Base-by-base conservation (phyloP, 1,284 basidiomycete genomes). In the Cutaneotrichosporon arboriforme region DNA sequence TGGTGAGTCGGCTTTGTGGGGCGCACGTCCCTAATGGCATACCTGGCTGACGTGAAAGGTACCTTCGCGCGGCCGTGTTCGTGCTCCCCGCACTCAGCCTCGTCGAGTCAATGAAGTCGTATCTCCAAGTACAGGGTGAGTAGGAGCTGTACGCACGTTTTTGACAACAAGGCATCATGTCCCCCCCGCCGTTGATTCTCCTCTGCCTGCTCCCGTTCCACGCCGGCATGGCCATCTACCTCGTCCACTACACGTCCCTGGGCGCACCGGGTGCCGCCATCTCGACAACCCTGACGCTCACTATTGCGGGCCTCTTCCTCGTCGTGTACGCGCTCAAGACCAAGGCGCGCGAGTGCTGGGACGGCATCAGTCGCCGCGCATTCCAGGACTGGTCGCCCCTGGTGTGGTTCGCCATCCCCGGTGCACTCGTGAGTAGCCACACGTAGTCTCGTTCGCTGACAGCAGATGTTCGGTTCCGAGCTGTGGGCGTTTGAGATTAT, bases 401-500 rank as follows among this genome's bases (percentile, higher is more conserved):
- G 35, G 36, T 60, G 8, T 48, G 53, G 51, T 55, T 67, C 10
- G 59, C 62, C 40, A 48, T 65, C 3, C 65, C 65, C 2, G 62
- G 60, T 22, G 57, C 60, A 1, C 44, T 64, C 13, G 62, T 61
- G 44, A 48, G 62, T 14, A 14, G 10, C n/a, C 10, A 3, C 22
- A 26, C 18, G 8, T 7, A n/a, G n/a, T n/a, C n/a, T n/a, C n/a
- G n/a, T n/a, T n/a, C 9, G 4, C 48, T 49, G 39, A 42, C 17
- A 8, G 26, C 46, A 58, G 57, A 64, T 63, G 64, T 65, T 57
- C 18, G 58, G 60, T 14, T 60, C 59, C 4, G 65, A 67, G 49
- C 59, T 63, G 37, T 63, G 62, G 61, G 57, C 58, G 18, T 68
- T 66, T 36, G 64, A 68, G 48, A 51, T 66, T 21, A 64, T 66